Evolutionary conservation across 371 early-diverging fungal species (phyloP).

Genomic region (Batrachochytrium dendrobatidis): DNA sequence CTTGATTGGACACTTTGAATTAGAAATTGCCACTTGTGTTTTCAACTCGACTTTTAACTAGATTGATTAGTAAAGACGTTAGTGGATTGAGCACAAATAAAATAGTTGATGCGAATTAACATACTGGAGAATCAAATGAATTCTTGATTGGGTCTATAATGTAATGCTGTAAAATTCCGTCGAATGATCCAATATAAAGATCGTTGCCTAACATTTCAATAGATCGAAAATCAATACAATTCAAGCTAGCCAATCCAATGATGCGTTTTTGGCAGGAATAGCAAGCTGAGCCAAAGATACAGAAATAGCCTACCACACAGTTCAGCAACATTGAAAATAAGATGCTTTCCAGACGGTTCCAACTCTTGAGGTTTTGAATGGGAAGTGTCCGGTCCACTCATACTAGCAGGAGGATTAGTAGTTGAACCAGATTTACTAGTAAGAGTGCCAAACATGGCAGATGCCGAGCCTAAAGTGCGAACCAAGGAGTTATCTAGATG

Average conservation of each 20-base stretch:
- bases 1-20: slow-evolving; percentile 53
- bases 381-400: too few species aligned
- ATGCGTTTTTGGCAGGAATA: slow-evolving; percentile 1
- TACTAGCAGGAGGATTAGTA: too few species aligned
- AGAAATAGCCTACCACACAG: background rate
- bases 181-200: slow-evolving; percentile 66
- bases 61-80: background rate
- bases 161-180: slow-evolving; percentile 62
- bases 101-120: background rate
- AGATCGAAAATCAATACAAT: background rate
- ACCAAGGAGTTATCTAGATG: background rate
- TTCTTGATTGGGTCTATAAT: slow-evolving; percentile 10
- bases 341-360: too few species aligned
- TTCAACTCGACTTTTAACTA: too few species aligned
- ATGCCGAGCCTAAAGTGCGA: background rate
- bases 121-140: background rate
- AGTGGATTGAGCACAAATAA: background rate
- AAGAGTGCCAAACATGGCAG: slow-evolving; percentile 1
- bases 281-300: slow-evolving; percentile 9
- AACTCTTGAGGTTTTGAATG: too few species aligned
- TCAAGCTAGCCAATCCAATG: background rate
- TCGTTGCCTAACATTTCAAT: background rate
- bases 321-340: background rate
- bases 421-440: too few species aligned
- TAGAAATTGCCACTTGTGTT: background rate